Conservation (phyloP, 257 asterid species). For the Cynanchum wilfordii region DNA sequence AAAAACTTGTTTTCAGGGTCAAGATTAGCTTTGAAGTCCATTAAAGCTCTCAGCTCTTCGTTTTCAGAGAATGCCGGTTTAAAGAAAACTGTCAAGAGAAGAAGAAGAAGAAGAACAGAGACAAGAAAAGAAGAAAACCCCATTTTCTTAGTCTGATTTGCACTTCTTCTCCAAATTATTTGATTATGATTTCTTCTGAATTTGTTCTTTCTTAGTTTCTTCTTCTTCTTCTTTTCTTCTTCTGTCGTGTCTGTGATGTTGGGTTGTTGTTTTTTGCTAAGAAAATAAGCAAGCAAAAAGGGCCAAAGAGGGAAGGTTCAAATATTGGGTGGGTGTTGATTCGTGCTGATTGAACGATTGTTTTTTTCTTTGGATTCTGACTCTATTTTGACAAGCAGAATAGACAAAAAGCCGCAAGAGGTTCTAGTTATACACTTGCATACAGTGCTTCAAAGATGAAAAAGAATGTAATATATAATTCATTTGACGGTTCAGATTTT, state of each 20-base stretch:
- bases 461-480: neutral
- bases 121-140: constrained; percentile 24
- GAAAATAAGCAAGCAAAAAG: neutral
- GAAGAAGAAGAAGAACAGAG: constrained; percentile 33
- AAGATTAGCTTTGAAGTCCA: constrained; percentile 66
- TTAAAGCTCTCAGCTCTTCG: constrained; percentile 45
- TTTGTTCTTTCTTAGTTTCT: neutral
- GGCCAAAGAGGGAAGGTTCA: constrained; percentile 2
- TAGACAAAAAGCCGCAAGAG: constrained; percentile 14
- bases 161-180: neutral
- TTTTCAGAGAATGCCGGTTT: constrained; percentile 18
- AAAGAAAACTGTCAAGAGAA: constrained; percentile 22
- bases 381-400: constrained; percentile 15
- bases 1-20: constrained; percentile 64
- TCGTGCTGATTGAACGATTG: neutral
- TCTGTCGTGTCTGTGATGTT: constrained; percentile 16
- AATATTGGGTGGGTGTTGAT: constrained; percentile 8
- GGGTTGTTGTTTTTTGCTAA: constrained; percentile 10
- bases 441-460: neutral
- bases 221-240: constrained; percentile 23
- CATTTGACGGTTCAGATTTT: constrained; percentile 1
- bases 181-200: neutral
- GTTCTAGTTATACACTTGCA: neutral
- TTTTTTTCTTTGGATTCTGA: neutral
- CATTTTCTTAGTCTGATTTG: constrained; percentile 29